Conservation (phyloP, 2,329 filamentous ascomycete species). For the Fusarium torreyae region DNA sequence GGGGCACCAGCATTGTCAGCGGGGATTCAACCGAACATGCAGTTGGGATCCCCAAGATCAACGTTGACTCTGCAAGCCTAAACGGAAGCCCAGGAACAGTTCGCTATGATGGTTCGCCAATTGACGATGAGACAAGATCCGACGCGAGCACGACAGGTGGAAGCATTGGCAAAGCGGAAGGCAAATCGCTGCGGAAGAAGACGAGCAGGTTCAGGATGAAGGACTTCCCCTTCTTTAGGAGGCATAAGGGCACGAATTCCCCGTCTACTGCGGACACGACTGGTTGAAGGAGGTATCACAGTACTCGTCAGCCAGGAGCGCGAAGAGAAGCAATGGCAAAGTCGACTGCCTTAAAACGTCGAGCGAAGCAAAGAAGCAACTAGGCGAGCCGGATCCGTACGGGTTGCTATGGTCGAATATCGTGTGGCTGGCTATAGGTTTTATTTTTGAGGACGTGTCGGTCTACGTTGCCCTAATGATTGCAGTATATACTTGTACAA, state of each 20-base stretch:
- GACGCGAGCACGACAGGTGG: constrained; percentile 54
- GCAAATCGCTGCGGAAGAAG: constrained; percentile 71
- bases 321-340: constrained; percentile 14
- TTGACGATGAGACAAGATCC: constrained; percentile 54
- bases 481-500: constrained; percentile 50
- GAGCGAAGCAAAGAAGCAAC: not conserved
- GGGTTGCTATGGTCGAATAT: constrained; percentile 15
- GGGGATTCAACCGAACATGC: constrained; percentile 69
- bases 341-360: not conserved
- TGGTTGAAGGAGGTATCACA: constrained; percentile 49
- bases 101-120: constrained; percentile 43
- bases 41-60: constrained; percentile 59
- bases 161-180: constrained; percentile 64
- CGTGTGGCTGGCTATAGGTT: constrained; percentile 25
- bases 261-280: constrained; percentile 55
- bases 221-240: constrained; percentile 69
- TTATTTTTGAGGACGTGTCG: constrained; percentile 25
- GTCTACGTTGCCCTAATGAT: constrained; percentile 31
- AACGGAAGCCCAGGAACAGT: constrained; percentile 51
- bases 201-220: constrained; percentile 76
- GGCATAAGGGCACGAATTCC: constrained; percentile 62
- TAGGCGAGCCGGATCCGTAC: constrained; percentile 4
- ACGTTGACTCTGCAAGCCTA: constrained; percentile 57
- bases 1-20: constrained; percentile 76
- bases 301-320: constrained; percentile 31